Base-by-base conservation (phyloP, 2,329 filamentous ascomycete species). In the Ascochyta pisi region DNA sequence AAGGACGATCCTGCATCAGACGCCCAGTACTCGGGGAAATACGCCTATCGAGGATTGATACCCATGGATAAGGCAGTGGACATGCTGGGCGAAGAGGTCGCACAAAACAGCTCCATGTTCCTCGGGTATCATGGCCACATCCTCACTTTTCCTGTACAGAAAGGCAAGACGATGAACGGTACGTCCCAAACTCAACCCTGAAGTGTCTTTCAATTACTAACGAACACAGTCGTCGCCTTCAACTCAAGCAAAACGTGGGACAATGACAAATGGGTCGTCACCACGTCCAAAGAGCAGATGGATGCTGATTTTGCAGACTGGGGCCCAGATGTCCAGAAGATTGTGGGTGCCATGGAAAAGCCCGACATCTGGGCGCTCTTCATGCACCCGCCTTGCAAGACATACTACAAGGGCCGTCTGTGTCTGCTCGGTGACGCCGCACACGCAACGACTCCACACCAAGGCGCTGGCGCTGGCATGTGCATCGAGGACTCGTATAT, bases 131-230 rank as follows among this genome's bases (percentile, higher is more conserved):
- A 79, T 52, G 85, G 83, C 0, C 87, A 90, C 66, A 63, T 84
- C 3, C 78, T 89, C 26, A 87, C 83, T 0, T 89, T 89, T 63
- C 84, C 87, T 0, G 84, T 89, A 4, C 82, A 83, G n/a, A 76
- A 80, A 23, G 83, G 82, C 8, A 77, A 80, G 29, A 79, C 82
- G 4, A 81, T 89, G 73, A 89, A 89, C 66, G 79, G 74, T 74
- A 57, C 29, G 59, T 55, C 13, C 29, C 16, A 9, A 31, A 10
- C 12, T 5, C 12, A 31, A 2, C 2, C 12, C 6, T 22, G 19
- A 10, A 16, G 12, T 9, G 9, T 22, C 10, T 12, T 3, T 4
- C 12, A 12, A 29, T 9, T 23, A 39, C 55, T 65, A 31, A 70
- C 27, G 23, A n/a, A 8, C n/a, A 15, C 29, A 73, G 71, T 73